Percentiles rank a stretch among this genome's conserved stretches.
phyloP scores from a whole-genome alignment of 805 yeast species.

The Candida loeiensis region DNA sequence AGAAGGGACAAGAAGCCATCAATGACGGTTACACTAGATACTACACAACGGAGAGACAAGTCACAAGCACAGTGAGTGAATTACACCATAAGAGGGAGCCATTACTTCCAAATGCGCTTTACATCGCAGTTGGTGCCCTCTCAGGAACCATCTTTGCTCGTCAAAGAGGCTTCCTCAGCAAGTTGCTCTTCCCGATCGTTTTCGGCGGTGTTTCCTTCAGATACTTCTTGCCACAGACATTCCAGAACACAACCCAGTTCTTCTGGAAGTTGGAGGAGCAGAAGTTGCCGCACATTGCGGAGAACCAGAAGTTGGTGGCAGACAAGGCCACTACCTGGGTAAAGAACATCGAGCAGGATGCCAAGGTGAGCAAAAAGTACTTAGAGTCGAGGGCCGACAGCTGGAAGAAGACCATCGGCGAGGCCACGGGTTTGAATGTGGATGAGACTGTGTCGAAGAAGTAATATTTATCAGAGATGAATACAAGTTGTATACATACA shows the following conservation, averaged over 20 bases:
- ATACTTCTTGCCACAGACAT: constrained; percentile 71
- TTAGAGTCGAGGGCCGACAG: constrained; percentile 35
- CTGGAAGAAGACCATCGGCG: constrained; percentile 45
- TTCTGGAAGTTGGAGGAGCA: constrained; percentile 59
- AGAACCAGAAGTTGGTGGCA: constrained; percentile 52
- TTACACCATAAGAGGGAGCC: constrained; percentile 67
- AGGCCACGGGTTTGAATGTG: constrained; percentile 64
- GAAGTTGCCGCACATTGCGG: constrained; percentile 60
- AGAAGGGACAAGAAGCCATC: constrained; percentile 28
- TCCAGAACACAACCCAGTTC: constrained; percentile 53
- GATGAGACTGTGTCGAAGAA: constrained; percentile 58
- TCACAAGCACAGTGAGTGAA: constrained; percentile 58
- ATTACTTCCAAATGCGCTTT: constrained; percentile 66
- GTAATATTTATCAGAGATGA: constrained; percentile 15
- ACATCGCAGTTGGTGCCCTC: constrained; percentile 63
- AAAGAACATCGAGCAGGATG: constrained; percentile 41
- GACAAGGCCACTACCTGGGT: constrained; percentile 44
- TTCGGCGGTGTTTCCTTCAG: constrained; percentile 65
- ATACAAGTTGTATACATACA: too few relatives aligned
- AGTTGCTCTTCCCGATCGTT: constrained; percentile 52
- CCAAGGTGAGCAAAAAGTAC: constrained; percentile 34
- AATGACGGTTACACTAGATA: constrained; percentile 49
- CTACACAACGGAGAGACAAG: constrained; percentile 57
- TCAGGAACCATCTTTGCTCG: constrained; percentile 74
- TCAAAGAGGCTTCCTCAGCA: constrained; percentile 54